Percentiles rank a stretch among this genome's conserved stretches.
phyloP scores from a whole-genome alignment of 108 stramenopile genomes.

The Cyclotella cryptica region DNA sequence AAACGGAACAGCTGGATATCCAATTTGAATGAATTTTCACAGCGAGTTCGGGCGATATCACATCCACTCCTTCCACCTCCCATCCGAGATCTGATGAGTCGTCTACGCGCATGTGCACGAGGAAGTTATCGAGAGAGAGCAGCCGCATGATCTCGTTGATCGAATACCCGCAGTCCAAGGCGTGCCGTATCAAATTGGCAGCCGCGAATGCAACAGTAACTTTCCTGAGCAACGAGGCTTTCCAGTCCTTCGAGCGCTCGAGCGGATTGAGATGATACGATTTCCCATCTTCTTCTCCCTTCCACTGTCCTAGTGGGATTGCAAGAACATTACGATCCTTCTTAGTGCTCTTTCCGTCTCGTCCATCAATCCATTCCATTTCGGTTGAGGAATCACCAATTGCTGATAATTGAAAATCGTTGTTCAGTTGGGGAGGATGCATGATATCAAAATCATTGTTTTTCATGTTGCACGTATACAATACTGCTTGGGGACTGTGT shows the following conservation, averaged over 20 bases:
- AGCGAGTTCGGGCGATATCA: not conserved
- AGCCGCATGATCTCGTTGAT: not conserved
- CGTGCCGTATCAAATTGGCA: constrained; percentile 19
- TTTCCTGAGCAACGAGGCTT: constrained; percentile 23
- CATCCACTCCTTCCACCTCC: constrained; percentile 6
- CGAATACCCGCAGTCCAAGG: not conserved
- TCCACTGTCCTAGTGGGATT: not conserved
- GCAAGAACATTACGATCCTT: too few relatives aligned
- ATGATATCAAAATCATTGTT: too few relatives aligned
- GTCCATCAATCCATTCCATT: too few relatives aligned
- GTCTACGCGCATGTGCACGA: not conserved
- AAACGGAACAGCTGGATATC: not conserved
- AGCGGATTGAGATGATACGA: not conserved
- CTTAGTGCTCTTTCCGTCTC: too few relatives aligned
- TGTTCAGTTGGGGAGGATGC: too few relatives aligned
- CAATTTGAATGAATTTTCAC: not conserved
- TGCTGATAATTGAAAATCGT: too few relatives aligned
- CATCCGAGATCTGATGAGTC: not conserved
- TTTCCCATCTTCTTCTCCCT: not conserved
- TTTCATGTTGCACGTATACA: too few relatives aligned
- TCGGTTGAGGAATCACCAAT: too few relatives aligned
- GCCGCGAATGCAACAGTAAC: constrained; percentile 31
- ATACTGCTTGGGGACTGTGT: too few relatives aligned
- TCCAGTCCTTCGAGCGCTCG: not conserved
- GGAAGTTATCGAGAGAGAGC: constrained; percentile 4